phyloP scores from a whole-genome alignment of 1,284 basidiomycete genomes.

The Phlebopus sp. region DNA sequence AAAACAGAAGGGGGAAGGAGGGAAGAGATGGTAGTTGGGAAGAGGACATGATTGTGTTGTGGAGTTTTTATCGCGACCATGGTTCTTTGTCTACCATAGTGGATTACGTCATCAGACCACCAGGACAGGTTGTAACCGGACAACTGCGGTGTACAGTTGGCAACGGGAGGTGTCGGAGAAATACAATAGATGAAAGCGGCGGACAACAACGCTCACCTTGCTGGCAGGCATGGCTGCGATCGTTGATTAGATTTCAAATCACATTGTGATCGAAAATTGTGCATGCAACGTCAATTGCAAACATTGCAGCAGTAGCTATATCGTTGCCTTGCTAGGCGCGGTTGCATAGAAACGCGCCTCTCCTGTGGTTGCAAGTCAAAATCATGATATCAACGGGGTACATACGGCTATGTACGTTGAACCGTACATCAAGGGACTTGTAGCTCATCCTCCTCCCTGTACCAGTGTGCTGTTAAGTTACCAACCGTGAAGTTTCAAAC shows the following conservation, averaged over 20 bases:
- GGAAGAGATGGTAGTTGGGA: neutral
- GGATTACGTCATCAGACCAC: slow-evolving; percentile 16
- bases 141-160: neutral
- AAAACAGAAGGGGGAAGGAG: neutral
- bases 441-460: no score
- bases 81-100: slow-evolving; percentile 11
- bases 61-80: slow-evolving; percentile 21
- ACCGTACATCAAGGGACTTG: no score
- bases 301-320: neutral
- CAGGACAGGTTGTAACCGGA: neutral
- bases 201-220: slow-evolving; percentile 22
- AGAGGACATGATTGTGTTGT: no score
- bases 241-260: slow-evolving; percentile 9
- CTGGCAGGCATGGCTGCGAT: slow-evolving; percentile 10
- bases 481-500: no score
- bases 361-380: neutral
- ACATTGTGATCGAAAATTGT: neutral
- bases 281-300: neutral
- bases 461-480: no score
- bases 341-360: slow-evolving; percentile 19
- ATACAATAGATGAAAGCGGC: neutral
- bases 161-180: neutral
- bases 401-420: neutral
- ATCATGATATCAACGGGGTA: neutral
- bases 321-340: neutral